A percentile compares a stretch with the other conserved stretches of the same genome.
These are phyloP conservation scores for Ustilago sp. DNA, from an alignment of 1,284 basidiomycete genomes.

Conservation along the genomic window DNA sequence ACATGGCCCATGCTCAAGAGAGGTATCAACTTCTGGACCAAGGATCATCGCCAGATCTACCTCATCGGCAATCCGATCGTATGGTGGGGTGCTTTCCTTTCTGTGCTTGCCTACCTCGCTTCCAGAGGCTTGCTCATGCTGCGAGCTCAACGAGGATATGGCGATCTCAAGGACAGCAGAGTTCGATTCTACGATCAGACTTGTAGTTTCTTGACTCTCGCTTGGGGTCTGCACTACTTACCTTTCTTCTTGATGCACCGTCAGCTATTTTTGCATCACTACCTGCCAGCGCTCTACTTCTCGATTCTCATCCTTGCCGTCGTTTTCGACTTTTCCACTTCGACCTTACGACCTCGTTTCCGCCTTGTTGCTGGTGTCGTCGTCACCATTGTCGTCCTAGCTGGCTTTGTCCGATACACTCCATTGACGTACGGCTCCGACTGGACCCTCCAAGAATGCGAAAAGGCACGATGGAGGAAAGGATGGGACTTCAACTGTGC, in stretches of 20 bases:
- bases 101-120: conserved; percentile 78
- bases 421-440: conserved; percentile 85
- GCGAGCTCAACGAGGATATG: conserved; percentile 87
- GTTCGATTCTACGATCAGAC: conserved; percentile 87
- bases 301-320: conserved; percentile 83
- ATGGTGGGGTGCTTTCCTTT: conserved; percentile 85
- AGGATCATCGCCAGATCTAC: conserved; percentile 94
- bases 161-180: conserved; percentile 90
- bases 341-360: conserved; percentile 79
- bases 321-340: conserved; percentile 87
- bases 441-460: conserved; percentile 87
- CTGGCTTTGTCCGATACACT: conserved; percentile 83
- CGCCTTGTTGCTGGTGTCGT: conserved; percentile 83
- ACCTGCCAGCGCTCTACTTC: conserved; percentile 95
- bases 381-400: conserved; percentile 79
- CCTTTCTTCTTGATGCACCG: conserved; percentile 97
- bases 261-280: conserved; percentile 96
- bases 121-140: conserved; percentile 84
- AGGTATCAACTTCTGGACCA: conserved; percentile 97
- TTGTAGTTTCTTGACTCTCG: conserved; percentile 90
- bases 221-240: conserved; percentile 93
- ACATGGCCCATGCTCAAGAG: conserved; percentile 88
- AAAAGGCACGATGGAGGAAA: conserved; percentile 83
- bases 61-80: conserved; percentile 92
- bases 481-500: conserved; percentile 97